Base-by-base conservation (phyloP, 495 filamentous ascomycete species). In the Achaetomiella virescens region DNA sequence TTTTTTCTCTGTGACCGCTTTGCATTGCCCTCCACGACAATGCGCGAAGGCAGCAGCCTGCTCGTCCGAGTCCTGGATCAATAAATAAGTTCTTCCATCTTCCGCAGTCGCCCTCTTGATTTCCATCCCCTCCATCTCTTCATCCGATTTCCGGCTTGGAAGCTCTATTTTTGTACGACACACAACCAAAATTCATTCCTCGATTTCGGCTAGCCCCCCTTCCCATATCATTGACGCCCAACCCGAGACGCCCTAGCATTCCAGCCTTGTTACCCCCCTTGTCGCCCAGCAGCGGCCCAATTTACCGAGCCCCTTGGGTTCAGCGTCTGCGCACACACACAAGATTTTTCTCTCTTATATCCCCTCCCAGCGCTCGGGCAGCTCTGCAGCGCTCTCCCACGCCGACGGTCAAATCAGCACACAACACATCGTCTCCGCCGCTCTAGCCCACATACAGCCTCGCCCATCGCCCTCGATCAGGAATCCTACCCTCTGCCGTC, bases 321-420 rank as follows among this genome's bases (percentile, higher is more conserved):
- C 35, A 36, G 55, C 59, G 29, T 59, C 44, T 9, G 27, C 27
- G n/a, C 27, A 9, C 27, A 9, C 61, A 25, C 59, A 52, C 61
- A 60, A 56, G 38, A 55, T 60, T 68, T 61, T 66, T 52, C 59
- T 61, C 55, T 50, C 62, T 59, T 65, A 68, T 69, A 60, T 52
- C 58, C 20, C 22, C 27, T 42, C 12, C 45, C 36, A 55, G 38
- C 61, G 62, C 62, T 71, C 65, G 65, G 67, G 69, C 69, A 71
- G 65, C 48, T 36, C 48, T 70, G 69, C 67, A 71, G 69, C 61
- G 21, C 56, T 48, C 55, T 58, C 63, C 54, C 53, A 52, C 53
- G 43, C 41, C 40, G 45, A 25, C 58, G 50, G 67, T 68, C 69
- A 70, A 71, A 71, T 71, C 69, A 71, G 67, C 69, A 66, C 67